Percentiles rank a stretch among this genome's conserved stretches.
These are phyloP conservation scores for Amauroascus niger DNA, from an alignment of 2,329 filamentous ascomycete genomes.

Conservation along the genomic window DNA sequence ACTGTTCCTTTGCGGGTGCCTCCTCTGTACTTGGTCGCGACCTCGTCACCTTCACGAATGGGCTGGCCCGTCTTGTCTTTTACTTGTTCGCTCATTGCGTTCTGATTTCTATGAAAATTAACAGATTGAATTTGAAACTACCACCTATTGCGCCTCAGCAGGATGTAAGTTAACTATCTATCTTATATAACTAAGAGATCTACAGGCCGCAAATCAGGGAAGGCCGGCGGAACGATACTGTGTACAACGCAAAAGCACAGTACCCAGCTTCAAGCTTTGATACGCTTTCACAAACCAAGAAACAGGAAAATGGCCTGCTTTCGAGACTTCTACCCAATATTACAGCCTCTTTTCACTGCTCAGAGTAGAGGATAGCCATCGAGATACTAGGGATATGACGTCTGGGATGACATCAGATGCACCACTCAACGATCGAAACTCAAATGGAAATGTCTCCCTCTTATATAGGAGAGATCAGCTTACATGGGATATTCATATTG, in stretches of 20 bases:
- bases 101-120: neutral
- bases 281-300: neutral
- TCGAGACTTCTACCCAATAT: neutral
- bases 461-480: neutral
- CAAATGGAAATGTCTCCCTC: neutral
- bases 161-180: neutral
- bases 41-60: slow-evolving; percentile 5
- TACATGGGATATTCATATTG: neutral
- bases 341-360: neutral
- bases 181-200: neutral
- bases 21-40: slow-evolving; percentile 4
- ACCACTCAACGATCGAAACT: neutral
- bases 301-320: neutral
- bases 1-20: slow-evolving; percentile 2
- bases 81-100: neutral
- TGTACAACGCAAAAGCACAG: too few species aligned
- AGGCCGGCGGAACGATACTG: too few species aligned
- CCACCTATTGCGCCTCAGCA: too few species aligned
- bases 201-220: neutral
- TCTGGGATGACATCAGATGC: slow-evolving; percentile 8
- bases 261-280: neutral
- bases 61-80: slow-evolving; percentile 5
- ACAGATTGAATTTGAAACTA: too few species aligned
- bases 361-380: neutral
- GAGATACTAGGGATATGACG: neutral